phyloP scores from a whole-genome alignment of 345 rosid species.

The Punica granatum region DNA sequence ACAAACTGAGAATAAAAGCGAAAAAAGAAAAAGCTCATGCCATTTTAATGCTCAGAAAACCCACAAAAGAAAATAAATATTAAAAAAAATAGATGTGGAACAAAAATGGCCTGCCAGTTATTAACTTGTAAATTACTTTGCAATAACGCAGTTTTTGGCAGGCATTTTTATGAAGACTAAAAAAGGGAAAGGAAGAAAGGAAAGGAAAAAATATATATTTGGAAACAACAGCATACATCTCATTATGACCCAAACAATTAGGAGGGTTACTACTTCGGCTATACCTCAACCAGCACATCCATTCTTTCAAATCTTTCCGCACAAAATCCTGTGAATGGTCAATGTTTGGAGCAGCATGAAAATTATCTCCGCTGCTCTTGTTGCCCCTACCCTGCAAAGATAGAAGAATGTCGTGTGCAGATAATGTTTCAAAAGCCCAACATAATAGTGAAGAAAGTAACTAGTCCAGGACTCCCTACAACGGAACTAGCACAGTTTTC shows the following conservation, averaged over 20 bases:
- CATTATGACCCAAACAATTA: background rate
- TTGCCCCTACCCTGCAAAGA: constrained; percentile 81
- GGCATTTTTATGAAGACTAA: background rate
- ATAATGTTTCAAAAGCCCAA: background rate
- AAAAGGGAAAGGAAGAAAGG: background rate
- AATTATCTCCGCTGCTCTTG: constrained; percentile 95
- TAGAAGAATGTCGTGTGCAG: background rate
- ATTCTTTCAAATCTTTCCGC: constrained; percentile 85
- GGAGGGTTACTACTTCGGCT: background rate
- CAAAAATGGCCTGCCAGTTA: background rate
- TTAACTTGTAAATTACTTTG: background rate
- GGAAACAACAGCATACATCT: background rate
- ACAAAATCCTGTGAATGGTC: constrained; percentile 98
- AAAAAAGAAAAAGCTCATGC: background rate
- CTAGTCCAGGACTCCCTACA: background rate
- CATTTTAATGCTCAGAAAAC: background rate
- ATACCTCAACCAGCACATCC: constrained; percentile 93
- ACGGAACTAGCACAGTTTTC: background rate
- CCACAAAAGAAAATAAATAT: background rate
- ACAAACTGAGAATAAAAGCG: background rate
- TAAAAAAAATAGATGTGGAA: background rate
- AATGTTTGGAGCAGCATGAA: constrained; percentile 98
- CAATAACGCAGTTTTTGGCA: background rate
- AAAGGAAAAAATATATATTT: background rate
- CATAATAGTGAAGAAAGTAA: background rate